phyloP scores from a whole-genome alignment of 2,329 filamentous ascomycete species.

The Nectriaceae sp. region DNA sequence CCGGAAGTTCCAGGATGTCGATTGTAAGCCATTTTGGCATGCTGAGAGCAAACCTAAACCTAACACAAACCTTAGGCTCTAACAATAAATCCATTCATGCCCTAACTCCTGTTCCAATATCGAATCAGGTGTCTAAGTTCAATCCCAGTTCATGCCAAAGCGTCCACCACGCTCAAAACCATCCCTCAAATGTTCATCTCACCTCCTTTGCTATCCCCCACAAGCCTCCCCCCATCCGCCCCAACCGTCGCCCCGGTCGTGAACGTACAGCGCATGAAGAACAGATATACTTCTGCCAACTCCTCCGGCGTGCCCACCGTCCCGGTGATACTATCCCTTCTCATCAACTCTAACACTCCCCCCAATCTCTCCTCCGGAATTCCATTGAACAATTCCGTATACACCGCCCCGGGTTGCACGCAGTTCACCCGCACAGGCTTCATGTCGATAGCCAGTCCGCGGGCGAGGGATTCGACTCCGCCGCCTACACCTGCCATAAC shows the following conservation, averaged over 20 bases:
- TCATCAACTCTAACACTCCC: constrained; percentile 11
- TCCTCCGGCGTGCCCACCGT: constrained; percentile 38
- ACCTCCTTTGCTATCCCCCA: constrained; percentile 19
- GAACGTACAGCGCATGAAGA: constrained; percentile 44
- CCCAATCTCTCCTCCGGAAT: constrained; percentile 17
- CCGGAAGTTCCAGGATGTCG: too few species aligned
- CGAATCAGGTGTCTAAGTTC: too few species aligned
- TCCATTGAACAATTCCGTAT: constrained; percentile 43
- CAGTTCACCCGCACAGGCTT: constrained; percentile 65
- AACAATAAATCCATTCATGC: too few species aligned
- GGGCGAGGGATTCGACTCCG: constrained; percentile 53
- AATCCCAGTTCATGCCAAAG: too few species aligned
- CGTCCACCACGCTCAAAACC: too few species aligned
- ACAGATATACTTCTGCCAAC: constrained; percentile 45
- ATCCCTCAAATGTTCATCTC: constrained; percentile 6
- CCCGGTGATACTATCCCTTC: constrained; percentile 18
- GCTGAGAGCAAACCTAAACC: too few species aligned
- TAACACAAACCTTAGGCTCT: too few species aligned
- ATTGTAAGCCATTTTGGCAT: too few species aligned
- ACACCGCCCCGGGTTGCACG: constrained; percentile 56
- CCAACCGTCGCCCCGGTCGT: constrained; percentile 35
- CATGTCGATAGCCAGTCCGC: constrained; percentile 62
- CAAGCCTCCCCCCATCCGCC: constrained; percentile 25
- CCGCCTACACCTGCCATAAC: constrained; percentile 50
- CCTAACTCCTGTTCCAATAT: too few species aligned